phyloP scores from a whole-genome alignment of 805 yeast genomes.

The Vanderwaltozyma yarrowii region DNA sequence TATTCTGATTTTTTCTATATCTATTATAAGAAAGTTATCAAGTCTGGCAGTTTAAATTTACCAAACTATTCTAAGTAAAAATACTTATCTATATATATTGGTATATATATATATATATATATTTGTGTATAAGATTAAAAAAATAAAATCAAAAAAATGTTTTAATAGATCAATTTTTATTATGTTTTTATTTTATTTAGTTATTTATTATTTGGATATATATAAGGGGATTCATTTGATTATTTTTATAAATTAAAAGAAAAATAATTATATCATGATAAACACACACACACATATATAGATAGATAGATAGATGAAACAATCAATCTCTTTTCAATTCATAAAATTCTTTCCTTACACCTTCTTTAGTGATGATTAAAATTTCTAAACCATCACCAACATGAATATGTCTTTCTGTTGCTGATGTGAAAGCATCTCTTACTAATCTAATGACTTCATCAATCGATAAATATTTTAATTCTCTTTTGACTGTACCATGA shows the following conservation, averaged over 20 bases:
- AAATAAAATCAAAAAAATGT: too few relatives aligned
- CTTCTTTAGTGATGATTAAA: conserved; percentile 84
- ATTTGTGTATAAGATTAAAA: background rate
- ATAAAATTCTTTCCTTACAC: conserved; percentile 71
- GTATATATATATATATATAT: conserved; percentile 1
- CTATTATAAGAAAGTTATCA: conserved; percentile 72
- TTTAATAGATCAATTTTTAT: too few relatives aligned
- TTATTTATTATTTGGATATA: too few relatives aligned
- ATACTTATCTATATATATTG: background rate
- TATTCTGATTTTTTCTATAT: conserved; percentile 95
- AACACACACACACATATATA: too few relatives aligned
- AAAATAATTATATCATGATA: too few relatives aligned
- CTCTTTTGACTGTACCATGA: conserved; percentile 54
- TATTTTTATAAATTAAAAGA: too few relatives aligned
- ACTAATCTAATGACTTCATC: conserved; percentile 85
- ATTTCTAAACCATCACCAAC: conserved; percentile 97
- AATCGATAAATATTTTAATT: conserved; percentile 52
- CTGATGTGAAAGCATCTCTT: conserved; percentile 89
- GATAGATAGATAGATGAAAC: background rate
- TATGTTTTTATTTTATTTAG: too few relatives aligned
- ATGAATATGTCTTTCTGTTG: conserved; percentile 96
- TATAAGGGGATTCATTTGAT: too few relatives aligned
- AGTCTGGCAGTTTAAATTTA: conserved; percentile 65
- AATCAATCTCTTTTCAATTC: conserved; percentile 78
- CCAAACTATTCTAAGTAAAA: conserved; percentile 32